Evolutionary conservation across 2,329 filamentous ascomycete species (phyloP).

Genomic region (Cordyceps pruinosa): DNA sequence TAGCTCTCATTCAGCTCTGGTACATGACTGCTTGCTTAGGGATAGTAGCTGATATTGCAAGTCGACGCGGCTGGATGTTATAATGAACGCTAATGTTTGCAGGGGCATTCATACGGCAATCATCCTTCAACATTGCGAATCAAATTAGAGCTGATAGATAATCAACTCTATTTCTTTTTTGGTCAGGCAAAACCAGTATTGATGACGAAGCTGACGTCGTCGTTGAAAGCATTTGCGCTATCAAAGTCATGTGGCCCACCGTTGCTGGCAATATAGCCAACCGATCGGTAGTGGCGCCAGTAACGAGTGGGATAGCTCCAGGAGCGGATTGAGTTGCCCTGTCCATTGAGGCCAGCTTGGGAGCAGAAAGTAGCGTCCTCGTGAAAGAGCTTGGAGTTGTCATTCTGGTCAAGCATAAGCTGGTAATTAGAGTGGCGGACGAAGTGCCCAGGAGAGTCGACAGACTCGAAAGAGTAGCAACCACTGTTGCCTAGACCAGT

Average conservation of each 20-base stretch:
- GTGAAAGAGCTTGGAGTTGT: conserved; percentile 47
- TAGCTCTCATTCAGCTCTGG: too few relatives aligned
- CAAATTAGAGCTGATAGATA: too few relatives aligned
- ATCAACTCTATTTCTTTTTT: too few relatives aligned
- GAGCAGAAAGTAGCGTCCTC: conserved; percentile 60
- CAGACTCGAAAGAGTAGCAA: conserved; percentile 56
- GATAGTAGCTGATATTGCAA: too few relatives aligned
- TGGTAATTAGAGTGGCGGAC: conserved; percentile 49
- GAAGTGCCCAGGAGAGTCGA: conserved; percentile 50
- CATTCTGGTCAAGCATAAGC: conserved; percentile 42
- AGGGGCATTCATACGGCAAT: too few relatives aligned
- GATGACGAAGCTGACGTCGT: conserved; percentile 48
- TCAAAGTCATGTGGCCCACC: conserved; percentile 50
- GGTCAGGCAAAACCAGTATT: conserved; percentile 1
- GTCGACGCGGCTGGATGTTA: too few relatives aligned
- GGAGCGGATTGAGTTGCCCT: conserved; percentile 45
- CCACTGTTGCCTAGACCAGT: conserved; percentile 48
- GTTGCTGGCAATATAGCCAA: conserved; percentile 23
- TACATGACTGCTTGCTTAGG: too few relatives aligned
- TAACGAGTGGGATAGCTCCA: conserved; percentile 56
- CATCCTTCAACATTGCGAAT: too few relatives aligned
- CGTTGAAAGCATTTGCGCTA: conserved; percentile 37
- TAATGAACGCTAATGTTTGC: too few relatives aligned
- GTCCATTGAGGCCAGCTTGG: conserved; percentile 41
- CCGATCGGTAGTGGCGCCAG: conserved; percentile 42